A percentile compares a stretch with the other conserved stretches of the same genome.
Conservation (phyloP, 768 basidiomycete genomes). For the Lactarius deliciosus region DNA sequence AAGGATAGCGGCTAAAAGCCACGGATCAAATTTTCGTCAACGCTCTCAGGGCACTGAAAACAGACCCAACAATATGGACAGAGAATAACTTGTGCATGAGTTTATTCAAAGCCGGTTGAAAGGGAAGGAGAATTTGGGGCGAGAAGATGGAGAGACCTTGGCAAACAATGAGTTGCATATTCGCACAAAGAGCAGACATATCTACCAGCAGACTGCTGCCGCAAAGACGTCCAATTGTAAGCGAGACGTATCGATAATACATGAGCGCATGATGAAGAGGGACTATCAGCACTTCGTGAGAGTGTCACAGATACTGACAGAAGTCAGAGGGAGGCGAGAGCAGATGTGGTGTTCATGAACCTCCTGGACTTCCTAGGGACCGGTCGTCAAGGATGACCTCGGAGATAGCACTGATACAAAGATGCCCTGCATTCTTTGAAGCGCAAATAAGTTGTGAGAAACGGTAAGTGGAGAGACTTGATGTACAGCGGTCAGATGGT, state of each 20-base stretch:
- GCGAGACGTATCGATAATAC: slow-evolving; percentile 42
- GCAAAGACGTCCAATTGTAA: slow-evolving; percentile 41
- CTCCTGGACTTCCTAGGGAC: slow-evolving; percentile 16
- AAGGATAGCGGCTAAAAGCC: slow-evolving; percentile 62
- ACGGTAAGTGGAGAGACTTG: background rate
- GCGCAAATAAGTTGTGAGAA: slow-evolving; percentile 20
- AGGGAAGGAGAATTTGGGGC: slow-evolving; percentile 22
- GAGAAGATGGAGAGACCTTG: slow-evolving; percentile 22
- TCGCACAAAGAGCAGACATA: slow-evolving; percentile 53
- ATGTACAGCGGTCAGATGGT: slow-evolving; percentile 41
- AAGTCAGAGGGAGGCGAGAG: slow-evolving; percentile 38
- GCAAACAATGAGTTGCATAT: slow-evolving; percentile 28
- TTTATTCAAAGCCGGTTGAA: slow-evolving; percentile 22
- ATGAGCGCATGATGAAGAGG: slow-evolving; percentile 33
- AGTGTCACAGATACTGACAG: slow-evolving; percentile 43
- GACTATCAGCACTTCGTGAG: slow-evolving; percentile 26
- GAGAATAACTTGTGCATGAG: slow-evolving; percentile 19
- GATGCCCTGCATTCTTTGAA: slow-evolving; percentile 47
- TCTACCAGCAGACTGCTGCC: slow-evolving; percentile 8
- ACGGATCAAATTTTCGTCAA: slow-evolving; percentile 9
- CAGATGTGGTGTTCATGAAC: slow-evolving; percentile 6
- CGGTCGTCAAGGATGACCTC: slow-evolving; percentile 17
- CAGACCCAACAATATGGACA: slow-evolving; percentile 25
- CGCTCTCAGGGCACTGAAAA: slow-evolving; percentile 11
- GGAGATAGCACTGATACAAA: slow-evolving; percentile 24